Percentiles rank a stretch among this genome's conserved stretches.
Evolutionary conservation across 2,329 filamentous ascomycete species (phyloP).

Genomic region (Phaeosphaeriaceae sp.): DNA sequence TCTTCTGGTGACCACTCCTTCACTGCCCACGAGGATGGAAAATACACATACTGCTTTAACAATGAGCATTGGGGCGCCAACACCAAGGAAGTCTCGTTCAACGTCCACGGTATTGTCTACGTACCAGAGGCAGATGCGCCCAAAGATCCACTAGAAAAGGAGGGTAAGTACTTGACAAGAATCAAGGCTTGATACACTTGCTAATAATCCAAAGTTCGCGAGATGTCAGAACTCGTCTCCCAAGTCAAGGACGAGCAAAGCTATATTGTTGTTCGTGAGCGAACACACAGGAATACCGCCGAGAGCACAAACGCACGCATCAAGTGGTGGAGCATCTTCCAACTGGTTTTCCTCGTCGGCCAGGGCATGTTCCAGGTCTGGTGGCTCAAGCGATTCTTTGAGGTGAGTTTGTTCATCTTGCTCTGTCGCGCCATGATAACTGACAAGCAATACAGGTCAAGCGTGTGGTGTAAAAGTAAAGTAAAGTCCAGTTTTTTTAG

Average conservation of each 20-base stretch:
- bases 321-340: conserved; percentile 99
- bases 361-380: conserved; percentile 98
- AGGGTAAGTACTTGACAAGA: conserved; percentile 66
- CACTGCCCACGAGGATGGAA: conserved; percentile 81
- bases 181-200: not conserved
- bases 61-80: conserved; percentile 98
- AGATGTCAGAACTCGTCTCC: conserved; percentile 81
- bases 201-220: conserved; percentile 66
- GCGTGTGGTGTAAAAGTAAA: conserved; percentile 35
- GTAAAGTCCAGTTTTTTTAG: not conserved
- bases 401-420: conserved; percentile 59
- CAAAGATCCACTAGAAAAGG: conserved; percentile 85
- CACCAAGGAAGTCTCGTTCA: conserved; percentile 98
- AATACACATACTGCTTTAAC: conserved; percentile 97
- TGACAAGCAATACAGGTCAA: conserved; percentile 34
- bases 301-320: conserved; percentile 97
- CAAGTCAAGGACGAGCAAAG: conserved; percentile 98
- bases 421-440: not conserved
- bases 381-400: conserved; percentile 99
- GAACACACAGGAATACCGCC: conserved; percentile 96
- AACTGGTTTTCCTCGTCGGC: conserved; percentile 84
- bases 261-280: conserved; percentile 94
- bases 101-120: conserved; percentile 98
- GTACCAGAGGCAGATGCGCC: conserved; percentile 85
- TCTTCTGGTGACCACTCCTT: conserved; percentile 95